These are phyloP conservation scores for Psilocybe sp. DNA, from an alignment of 768 basidiomycete genomes.

Conservation along the genomic window DNA sequence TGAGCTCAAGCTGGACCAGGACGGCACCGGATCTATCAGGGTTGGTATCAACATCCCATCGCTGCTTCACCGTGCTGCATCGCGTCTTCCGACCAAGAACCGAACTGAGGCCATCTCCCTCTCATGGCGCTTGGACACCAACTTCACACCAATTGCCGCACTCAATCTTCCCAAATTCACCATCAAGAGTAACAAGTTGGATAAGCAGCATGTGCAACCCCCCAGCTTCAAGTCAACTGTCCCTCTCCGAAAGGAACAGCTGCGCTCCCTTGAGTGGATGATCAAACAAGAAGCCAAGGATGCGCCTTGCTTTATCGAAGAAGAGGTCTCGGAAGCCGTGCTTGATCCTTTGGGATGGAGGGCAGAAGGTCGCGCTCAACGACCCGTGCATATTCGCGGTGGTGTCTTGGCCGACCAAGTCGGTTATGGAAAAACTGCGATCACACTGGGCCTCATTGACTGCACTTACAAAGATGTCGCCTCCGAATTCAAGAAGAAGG, in stretches of 20 bases:
- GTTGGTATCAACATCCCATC: slow-evolving; percentile 89
- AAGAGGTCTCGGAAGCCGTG: slow-evolving; percentile 91
- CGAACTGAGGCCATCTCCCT: slow-evolving; percentile 47
- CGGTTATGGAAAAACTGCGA: slow-evolving; percentile 96
- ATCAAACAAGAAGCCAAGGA: slow-evolving; percentile 66
- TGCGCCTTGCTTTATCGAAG: slow-evolving; percentile 79
- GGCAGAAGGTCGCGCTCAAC: slow-evolving; percentile 86
- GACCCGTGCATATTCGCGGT: slow-evolving; percentile 73
- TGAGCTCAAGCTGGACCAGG: slow-evolving; percentile 66
- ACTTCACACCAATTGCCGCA: slow-evolving; percentile 65
- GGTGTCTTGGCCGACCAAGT: slow-evolving; percentile 96
- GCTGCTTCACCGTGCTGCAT: slow-evolving; percentile 80
- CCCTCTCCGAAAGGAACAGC: slow-evolving; percentile 77
- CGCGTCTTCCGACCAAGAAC: slow-evolving; percentile 65
- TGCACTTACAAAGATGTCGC: slow-evolving; percentile 55
- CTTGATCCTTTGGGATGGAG: slow-evolving; percentile 88
- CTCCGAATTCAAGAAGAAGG: slow-evolving; percentile 53
- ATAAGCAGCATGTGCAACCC: slow-evolving; percentile 71
- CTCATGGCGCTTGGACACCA: slow-evolving; percentile 82
- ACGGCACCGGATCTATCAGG: slow-evolving; percentile 66
- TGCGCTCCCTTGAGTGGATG: slow-evolving; percentile 94
- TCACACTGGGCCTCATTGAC: slow-evolving; percentile 87
- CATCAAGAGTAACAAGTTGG: slow-evolving; percentile 73
- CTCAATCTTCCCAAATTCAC: slow-evolving; percentile 61
- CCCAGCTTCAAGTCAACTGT: slow-evolving; percentile 62